A percentile compares a stretch with the other conserved stretches of the same genome.
Conservation (phyloP, 805 yeast species). For the Allodekkera sacchari region DNA sequence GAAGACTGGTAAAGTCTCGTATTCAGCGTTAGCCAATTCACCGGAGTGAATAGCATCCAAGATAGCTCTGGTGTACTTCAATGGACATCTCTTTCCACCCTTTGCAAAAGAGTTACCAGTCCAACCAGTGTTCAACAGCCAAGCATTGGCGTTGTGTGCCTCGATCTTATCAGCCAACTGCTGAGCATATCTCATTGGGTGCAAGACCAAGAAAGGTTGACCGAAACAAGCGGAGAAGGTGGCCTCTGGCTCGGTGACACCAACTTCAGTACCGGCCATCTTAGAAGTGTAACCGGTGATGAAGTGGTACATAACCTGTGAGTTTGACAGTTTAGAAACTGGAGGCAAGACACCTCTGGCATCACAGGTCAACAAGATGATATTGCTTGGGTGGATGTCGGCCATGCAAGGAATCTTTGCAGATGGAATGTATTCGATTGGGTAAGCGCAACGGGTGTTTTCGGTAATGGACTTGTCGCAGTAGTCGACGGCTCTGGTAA, state of each 20-base stretch:
- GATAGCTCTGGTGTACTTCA: conserved; percentile 95
- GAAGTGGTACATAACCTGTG: conserved; percentile 98
- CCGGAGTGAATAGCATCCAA: conserved; percentile 93
- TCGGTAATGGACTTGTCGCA: conserved; percentile 77
- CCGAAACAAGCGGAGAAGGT: conserved; percentile 98
- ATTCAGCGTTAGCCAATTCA: conserved; percentile 68
- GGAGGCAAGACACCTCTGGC: conserved; percentile 98
- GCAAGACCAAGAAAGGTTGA: conserved; percentile 96
- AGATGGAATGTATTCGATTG: conserved; percentile 92
- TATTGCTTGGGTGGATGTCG: conserved; percentile 84
- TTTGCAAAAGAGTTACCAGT: conserved; percentile 85
- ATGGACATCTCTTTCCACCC: conserved; percentile 97
- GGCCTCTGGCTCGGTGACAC: conserved; percentile 96
- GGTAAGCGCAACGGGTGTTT: conserved; percentile 98
- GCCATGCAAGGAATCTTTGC: conserved; percentile 95
- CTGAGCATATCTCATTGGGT: conserved; percentile 96
- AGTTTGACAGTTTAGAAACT: conserved; percentile 83
- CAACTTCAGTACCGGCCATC: conserved; percentile 99
- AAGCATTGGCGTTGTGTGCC: conserved; percentile 82
- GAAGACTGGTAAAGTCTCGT: conserved; percentile 79
- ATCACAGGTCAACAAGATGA: conserved; percentile 89
- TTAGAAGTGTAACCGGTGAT: conserved; percentile 97
- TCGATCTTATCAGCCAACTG: conserved; percentile 91
- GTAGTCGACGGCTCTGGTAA: conserved; percentile 78
- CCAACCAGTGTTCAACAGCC: conserved; percentile 99